Percentiles rank a stretch among this genome's conserved stretches.
Conservation (phyloP, 2,329 filamentous ascomycete species). For the Metarhizium robertsii region DNA sequence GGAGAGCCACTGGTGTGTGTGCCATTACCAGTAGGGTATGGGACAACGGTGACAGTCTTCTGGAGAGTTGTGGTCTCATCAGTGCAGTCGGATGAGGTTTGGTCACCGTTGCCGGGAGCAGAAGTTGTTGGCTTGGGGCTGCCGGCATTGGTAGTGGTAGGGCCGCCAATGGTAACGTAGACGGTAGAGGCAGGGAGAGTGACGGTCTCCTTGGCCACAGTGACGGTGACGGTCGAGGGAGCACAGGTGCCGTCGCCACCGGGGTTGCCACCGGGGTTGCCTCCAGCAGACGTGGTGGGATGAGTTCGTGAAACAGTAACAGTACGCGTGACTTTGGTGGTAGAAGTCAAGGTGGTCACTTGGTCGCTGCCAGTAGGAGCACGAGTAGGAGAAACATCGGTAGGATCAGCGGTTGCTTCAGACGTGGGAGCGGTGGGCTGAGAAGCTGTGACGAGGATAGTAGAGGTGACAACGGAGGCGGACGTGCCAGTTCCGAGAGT, state of each 20-base stretch:
- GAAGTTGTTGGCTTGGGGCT: not conserved
- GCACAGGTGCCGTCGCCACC: constrained; percentile 8
- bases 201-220: constrained; percentile 14
- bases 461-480: constrained; percentile 29
- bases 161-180: constrained; percentile 23
- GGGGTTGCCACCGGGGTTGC: constrained; percentile 9
- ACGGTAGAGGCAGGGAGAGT: constrained; percentile 24
- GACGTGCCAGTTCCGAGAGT: constrained; percentile 23
- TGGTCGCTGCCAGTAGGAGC: constrained; percentile 13
- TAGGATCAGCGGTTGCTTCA: constrained; percentile 3
- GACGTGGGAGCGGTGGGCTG: constrained; percentile 24
- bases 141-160: constrained; percentile 12
- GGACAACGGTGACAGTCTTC: constrained; percentile 27
- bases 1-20: constrained; percentile 23
- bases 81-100: constrained; percentile 8
- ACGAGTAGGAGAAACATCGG: not conserved
- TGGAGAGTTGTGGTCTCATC: constrained; percentile 15
- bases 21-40: constrained; percentile 31
- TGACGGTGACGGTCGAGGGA: constrained; percentile 16
- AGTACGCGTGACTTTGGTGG: constrained; percentile 25
- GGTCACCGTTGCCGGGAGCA: constrained; percentile 14
- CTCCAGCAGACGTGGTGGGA: constrained; percentile 14
- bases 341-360: constrained; percentile 29
- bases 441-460: constrained; percentile 32
- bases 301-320: constrained; percentile 18